Base-by-base conservation (phyloP, 495 filamentous ascomycete species). In the Penicillium pancosmium region DNA sequence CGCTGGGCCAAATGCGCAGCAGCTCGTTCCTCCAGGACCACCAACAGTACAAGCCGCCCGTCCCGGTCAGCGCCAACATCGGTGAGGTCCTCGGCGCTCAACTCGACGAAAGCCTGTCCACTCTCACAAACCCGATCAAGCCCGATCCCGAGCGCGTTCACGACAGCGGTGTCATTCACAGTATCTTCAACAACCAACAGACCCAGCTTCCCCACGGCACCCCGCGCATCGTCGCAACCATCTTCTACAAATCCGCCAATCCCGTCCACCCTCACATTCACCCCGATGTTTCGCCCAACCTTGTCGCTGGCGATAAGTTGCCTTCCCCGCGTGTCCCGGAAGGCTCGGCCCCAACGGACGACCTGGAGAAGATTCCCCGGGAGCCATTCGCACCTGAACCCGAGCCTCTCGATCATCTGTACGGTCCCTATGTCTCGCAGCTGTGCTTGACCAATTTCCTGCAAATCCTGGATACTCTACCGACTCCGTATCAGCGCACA, bases 371-470 rank as follows among this genome's bases (percentile, higher is more conserved):
- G 57, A 87, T 88, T 61, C 88, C 88, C 8, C 82, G 90, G 50
- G 88, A 91, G 70, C 86, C 88, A 13, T 86, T 88, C 15, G 78
- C 81, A 40, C 81, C 73, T 38, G 82, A 78, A 64, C 75, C 86
- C 71, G 87, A 90, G 63, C 83, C 85, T 23, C 79, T 91, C 50
- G 88, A 91, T 67, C 87, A 89, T 61, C 79, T 92, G 43, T 92
- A 91, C 69, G 90, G 89, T 10, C 84, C 84, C 3, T 88, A 87
- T 62, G 82, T 93, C 57, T 91, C 89, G 33, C 89, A 90, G 63
- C 76, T 91, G 65, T 91, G 89, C 73, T 80, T 95, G 67, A 90
- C 90, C 25, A 88, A 91, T 58, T 93, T 93, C 75, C 84, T 92
- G 40, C 85, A 89, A 60, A 86, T 86, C 51, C 81, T 92, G 69